phyloP scores from a whole-genome alignment of 257 asterid species.

The Capsicum chinense region DNA sequence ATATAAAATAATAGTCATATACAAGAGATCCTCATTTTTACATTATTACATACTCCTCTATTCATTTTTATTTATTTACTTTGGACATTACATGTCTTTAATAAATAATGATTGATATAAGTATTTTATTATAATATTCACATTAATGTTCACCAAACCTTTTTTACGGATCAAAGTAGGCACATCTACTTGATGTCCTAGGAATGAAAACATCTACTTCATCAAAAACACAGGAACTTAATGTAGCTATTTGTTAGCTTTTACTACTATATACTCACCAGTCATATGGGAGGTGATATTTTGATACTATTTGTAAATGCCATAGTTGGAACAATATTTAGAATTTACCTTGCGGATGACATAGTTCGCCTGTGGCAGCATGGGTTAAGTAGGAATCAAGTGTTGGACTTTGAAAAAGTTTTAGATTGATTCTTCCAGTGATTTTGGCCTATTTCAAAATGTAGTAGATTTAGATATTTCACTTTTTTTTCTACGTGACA shows the following conservation, averaged over 20 bases:
- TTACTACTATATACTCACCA: not conserved
- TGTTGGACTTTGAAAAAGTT: not conserved
- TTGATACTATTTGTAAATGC: slow-evolving; percentile 21
- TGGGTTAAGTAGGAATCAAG: not conserved
- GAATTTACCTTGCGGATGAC: slow-evolving; percentile 3
- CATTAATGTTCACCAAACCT: not conserved
- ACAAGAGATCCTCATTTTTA: no score
- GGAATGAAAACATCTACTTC: not conserved
- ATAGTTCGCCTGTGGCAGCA: not conserved
- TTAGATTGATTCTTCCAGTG: not conserved
- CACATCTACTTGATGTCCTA: not conserved
- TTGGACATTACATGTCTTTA: no score
- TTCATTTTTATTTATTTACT: no score
- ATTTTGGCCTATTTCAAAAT: not conserved
- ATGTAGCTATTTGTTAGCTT: slow-evolving; percentile 2
- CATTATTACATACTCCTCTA: no score
- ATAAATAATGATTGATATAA: no score
- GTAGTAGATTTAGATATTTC: no score
- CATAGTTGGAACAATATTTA: not conserved
- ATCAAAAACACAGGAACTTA: not conserved
- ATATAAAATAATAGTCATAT: no score
- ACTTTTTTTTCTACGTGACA: no score
- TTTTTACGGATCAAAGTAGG: not conserved
- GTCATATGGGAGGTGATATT: not conserved
- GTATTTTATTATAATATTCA: no score